Evolutionary conservation across 345 rosid species (phyloP).

Genomic region (rapeseed (Brassica napus)): Da-Ae NC_063446.1:37178501-37179000

Average conservation of each 20-base stretch:
- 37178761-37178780: conserved; percentile 68
- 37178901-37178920: conserved; percentile 73
- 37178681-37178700: conserved; percentile 92
- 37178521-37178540: not conserved
- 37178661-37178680: conserved; percentile 91
- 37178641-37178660: conserved; percentile 80
- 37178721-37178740: conserved; percentile 90
- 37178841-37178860: conserved; percentile 61
- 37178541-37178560: conserved; percentile 10
- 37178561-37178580: conserved; percentile 85
- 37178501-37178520: not conserved
- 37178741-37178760: conserved; percentile 83
- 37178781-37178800: conserved; percentile 55
- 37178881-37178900: conserved; percentile 64
- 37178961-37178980: conserved; percentile 89
- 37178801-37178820: conserved; percentile 44
- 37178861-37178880: conserved; percentile 63
- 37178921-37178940: conserved; percentile 97
- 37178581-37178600: conserved; percentile 93
- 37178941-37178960: conserved; percentile 87
- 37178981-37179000: conserved; percentile 71
- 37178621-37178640: conserved; percentile 97
- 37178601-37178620: conserved; percentile 89
- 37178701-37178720: conserved; percentile 87
- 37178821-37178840: conserved; percentile 37